phyloP scores from a whole-genome alignment of 768 basidiomycete species.

The Mycena olivaceomarginata region DNA sequence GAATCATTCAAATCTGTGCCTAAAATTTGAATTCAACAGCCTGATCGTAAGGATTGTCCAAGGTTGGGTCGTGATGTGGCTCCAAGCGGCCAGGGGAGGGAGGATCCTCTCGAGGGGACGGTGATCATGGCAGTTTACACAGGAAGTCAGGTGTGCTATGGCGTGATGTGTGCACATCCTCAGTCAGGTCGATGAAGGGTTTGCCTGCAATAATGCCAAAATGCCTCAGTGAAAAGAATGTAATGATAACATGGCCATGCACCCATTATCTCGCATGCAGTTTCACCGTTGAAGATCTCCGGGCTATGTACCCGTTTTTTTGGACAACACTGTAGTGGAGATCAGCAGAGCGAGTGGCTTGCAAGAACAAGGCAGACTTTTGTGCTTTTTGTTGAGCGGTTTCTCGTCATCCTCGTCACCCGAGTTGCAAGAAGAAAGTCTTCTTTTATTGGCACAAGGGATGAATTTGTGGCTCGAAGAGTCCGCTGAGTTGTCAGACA shows the following conservation, averaged over 20 bases:
- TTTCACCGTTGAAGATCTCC: not conserved
- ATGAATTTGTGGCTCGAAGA: not conserved
- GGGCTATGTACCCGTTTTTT: not conserved
- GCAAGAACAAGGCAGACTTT: not conserved
- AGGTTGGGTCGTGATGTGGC: no score
- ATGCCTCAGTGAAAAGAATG: no score
- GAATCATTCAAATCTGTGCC: no score
- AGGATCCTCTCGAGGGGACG: no score
- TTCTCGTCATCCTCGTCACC: constrained; percentile 2
- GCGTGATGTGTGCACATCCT: not conserved
- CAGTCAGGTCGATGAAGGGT: constrained; percentile 9
- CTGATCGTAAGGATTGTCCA: no score
- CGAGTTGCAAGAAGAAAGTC: not conserved
- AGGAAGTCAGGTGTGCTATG: not conserved
- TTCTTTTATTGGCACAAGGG: not conserved
- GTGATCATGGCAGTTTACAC: no score
- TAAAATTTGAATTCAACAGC: no score
- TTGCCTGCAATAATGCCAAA: not conserved
- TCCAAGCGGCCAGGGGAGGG: no score
- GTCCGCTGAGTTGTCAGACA: not conserved
- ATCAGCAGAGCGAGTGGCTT: no score
- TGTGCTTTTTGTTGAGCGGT: not conserved
- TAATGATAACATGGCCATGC: not conserved
- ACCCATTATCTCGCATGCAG: not conserved
- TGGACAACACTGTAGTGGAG: no score